Evolutionary conservation across 2,329 filamentous ascomycete genomes (phyloP).

Genomic region (Fusarium sp.): DNA sequence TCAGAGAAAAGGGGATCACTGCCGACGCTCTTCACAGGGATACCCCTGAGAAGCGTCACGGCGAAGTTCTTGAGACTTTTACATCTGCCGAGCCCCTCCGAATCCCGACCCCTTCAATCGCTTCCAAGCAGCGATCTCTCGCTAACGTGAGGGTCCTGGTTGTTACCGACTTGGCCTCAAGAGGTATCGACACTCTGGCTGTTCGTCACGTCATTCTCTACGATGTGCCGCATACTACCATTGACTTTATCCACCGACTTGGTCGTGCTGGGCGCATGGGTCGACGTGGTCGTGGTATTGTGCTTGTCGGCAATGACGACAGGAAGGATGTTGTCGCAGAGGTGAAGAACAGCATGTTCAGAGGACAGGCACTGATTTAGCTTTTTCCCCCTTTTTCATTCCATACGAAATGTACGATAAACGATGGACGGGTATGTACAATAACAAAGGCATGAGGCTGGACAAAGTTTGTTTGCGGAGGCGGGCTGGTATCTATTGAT

Average conservation of each 20-base stretch:
- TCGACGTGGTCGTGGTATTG: constrained; percentile 85
- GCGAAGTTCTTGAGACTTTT: constrained; percentile 80
- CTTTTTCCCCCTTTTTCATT: not conserved
- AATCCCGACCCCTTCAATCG: constrained; percentile 43
- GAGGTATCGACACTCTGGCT: constrained; percentile 92
- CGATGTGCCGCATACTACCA: constrained; percentile 96
- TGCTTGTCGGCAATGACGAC: constrained; percentile 89
- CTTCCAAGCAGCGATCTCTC: constrained; percentile 60
- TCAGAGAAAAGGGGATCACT: constrained; percentile 86
- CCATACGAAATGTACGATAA: constrained; percentile 37
- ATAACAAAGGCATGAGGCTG: constrained; percentile 15
- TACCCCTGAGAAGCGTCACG: constrained; percentile 78
- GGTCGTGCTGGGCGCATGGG: constrained; percentile 94
- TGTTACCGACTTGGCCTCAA: constrained; percentile 89
- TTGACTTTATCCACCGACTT: constrained; percentile 97
- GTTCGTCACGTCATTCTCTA: constrained; percentile 93
- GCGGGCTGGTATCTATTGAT: constrained; percentile 11
- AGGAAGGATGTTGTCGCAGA: constrained; percentile 90
- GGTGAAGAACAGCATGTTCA: constrained; percentile 89
- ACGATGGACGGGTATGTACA: constrained; percentile 26
- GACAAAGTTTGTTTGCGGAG: constrained; percentile 11
- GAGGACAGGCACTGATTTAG: constrained; percentile 79
- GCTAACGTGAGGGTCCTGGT: constrained; percentile 90
- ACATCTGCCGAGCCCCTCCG: constrained; percentile 61
- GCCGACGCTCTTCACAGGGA: constrained; percentile 87